Conservation (phyloP, 1,284 basidiomycete species). For the Fomitopsis schrenkii region DNA sequence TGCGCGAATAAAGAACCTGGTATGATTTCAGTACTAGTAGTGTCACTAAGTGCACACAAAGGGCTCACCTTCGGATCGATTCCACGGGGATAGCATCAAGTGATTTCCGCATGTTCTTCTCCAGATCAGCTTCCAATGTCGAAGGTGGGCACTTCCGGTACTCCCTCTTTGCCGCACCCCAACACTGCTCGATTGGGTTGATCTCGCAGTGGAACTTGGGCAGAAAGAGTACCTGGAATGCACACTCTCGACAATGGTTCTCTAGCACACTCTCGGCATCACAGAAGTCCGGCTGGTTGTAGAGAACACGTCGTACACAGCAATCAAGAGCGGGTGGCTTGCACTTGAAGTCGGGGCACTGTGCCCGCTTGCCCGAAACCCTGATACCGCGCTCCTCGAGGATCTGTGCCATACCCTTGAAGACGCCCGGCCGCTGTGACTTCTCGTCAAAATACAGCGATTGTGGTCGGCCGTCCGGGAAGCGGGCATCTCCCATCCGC, state of each 20-base stretch:
- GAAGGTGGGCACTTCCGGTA: conserved; percentile 9
- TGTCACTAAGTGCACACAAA: too few relatives aligned
- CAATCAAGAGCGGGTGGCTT: conserved; percentile 1
- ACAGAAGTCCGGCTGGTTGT: conserved; percentile 5
- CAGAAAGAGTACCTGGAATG: conserved; percentile 6
- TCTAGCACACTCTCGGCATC: conserved; percentile 1
- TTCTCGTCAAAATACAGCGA: not conserved
- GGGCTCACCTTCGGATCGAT: not conserved
- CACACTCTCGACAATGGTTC: not conserved
- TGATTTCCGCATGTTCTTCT: conserved; percentile 7
- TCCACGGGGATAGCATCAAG: conserved; percentile 6
- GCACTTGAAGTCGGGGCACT: conserved; percentile 4
- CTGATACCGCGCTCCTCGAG: not conserved
- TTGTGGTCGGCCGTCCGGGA: not conserved
- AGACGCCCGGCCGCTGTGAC: not conserved
- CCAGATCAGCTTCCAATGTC: conserved; percentile 6
- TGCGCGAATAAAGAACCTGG: conserved; percentile 5
- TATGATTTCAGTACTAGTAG: too few relatives aligned
- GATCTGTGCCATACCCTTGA: conserved; percentile 1
- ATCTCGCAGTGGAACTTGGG: conserved; percentile 21
- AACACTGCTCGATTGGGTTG: conserved; percentile 19
- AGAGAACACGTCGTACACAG: not conserved
- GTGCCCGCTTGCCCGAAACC: not conserved
- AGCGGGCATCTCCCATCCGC: not conserved
- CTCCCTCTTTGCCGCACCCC: conserved; percentile 15